Evolutionary conservation across 169 alveolate genomes (phyloP).

Genomic region (Plasmodium vinckei): DNA sequence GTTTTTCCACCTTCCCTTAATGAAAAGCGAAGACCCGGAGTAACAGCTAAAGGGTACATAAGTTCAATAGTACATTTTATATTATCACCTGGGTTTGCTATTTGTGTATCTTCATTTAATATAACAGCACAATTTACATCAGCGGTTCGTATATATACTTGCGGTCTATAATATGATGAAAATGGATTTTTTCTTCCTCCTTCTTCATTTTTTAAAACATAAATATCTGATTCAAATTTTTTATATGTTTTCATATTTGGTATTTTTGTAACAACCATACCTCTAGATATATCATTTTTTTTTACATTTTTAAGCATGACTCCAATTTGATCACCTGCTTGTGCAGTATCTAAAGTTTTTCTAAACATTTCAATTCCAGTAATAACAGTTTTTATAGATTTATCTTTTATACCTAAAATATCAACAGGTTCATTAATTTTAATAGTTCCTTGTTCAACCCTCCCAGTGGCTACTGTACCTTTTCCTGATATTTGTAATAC

Average conservation of each 20-base stretch:
- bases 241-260: slow-evolving; percentile 88
- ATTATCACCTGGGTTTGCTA: slow-evolving; percentile 85
- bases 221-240: slow-evolving; percentile 92
- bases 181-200: slow-evolving; percentile 97
- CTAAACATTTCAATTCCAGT: slow-evolving; percentile 94
- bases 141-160: slow-evolving; percentile 95
- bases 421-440: slow-evolving; percentile 93
- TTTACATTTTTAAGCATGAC: slow-evolving; percentile 91
- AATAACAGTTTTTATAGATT: slow-evolving; percentile 85
- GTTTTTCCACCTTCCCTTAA: slow-evolving; percentile 96
- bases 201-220: slow-evolving; percentile 94
- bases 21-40: slow-evolving; percentile 92
- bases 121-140: slow-evolving; percentile 92
- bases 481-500: slow-evolving; percentile 93
- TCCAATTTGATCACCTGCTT: slow-evolving; percentile 97
- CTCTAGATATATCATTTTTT: slow-evolving; percentile 92
- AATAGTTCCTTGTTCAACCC: slow-evolving; percentile 94
- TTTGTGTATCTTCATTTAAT: slow-evolving; percentile 88
- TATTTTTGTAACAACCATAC: slow-evolving; percentile 91
- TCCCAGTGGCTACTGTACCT: slow-evolving; percentile 96
- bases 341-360: slow-evolving; percentile 93
- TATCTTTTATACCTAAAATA: slow-evolving; percentile 90
- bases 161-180: slow-evolving; percentile 95
- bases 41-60: slow-evolving; percentile 87
- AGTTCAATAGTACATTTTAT: slow-evolving; percentile 87